These are phyloP conservation scores for Asterophora parasitica DNA, from an alignment of 768 basidiomycete species.

Conservation along the genomic window DNA sequence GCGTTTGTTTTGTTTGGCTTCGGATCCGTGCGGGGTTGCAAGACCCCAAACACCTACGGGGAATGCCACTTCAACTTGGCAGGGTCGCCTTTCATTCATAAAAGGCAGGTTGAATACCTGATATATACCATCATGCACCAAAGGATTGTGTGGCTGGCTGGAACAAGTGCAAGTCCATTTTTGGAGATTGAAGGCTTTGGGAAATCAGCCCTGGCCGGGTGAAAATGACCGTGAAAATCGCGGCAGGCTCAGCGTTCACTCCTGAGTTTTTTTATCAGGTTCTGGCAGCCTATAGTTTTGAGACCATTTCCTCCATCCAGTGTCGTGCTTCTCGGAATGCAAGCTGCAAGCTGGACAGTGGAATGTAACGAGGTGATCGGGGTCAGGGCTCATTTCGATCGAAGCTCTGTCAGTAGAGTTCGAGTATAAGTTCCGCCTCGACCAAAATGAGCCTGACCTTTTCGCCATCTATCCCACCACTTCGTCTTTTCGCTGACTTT, in stretches of 20 bases:
- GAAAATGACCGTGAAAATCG: no score
- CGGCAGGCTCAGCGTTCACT: no score
- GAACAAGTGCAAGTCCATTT: no score
- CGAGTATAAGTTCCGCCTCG: slow-evolving; percentile 57
- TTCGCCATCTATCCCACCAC: slow-evolving; percentile 36
- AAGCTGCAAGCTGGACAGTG: no score
- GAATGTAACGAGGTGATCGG: slow-evolving; percentile 30
- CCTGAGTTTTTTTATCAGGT: no score
- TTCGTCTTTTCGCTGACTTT: slow-evolving; percentile 10
- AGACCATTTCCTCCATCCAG: no score
- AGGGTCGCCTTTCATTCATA: slow-evolving; percentile 6
- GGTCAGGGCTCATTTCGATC: slow-evolving; percentile 36
- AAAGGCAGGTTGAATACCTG: slow-evolving; percentile 15
- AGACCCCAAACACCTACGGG: slow-evolving; percentile 24
- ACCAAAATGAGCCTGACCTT: slow-evolving; percentile 42
- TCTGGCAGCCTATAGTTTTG: no score
- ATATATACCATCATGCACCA: neutral
- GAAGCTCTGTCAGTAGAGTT: slow-evolving; percentile 47
- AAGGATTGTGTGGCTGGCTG: neutral
- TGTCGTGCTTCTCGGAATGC: no score
- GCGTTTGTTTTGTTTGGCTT: slow-evolving; percentile 40
- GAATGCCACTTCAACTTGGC: slow-evolving; percentile 15
- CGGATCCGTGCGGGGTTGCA: slow-evolving; percentile 3
- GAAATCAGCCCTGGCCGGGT: no score
- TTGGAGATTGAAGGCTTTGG: no score